Evolutionary conservation across 1,284 basidiomycete genomes (phyloP).

Genomic region (Rhodofomes roseus): DNA sequence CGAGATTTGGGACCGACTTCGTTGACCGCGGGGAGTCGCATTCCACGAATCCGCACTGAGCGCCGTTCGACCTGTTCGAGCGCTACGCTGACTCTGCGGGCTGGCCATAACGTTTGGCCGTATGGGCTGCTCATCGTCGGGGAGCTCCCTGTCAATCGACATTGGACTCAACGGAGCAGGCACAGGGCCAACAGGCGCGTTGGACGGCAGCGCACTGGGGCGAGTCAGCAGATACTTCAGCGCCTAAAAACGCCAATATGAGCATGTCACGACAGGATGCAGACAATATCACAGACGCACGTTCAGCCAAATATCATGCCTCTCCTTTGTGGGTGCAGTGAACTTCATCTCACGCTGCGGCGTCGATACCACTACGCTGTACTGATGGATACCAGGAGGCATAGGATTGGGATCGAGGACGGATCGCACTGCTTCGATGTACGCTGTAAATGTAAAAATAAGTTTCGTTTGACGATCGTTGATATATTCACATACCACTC

Average conservation of each 20-base stretch:
- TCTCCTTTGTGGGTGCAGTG: slow-evolving; percentile 89
- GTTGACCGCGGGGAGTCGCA: slow-evolving; percentile 70
- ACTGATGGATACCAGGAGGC: slow-evolving; percentile 89
- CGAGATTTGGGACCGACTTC: slow-evolving; percentile 74
- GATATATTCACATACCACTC: slow-evolving; percentile 71
- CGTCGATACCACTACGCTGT: slow-evolving; percentile 91
- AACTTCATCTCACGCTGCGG: slow-evolving; percentile 97
- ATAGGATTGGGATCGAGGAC: slow-evolving; percentile 91
- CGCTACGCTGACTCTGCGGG: slow-evolving; percentile 69
- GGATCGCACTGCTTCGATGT: slow-evolving; percentile 88
- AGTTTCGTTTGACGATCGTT: slow-evolving; percentile 3
- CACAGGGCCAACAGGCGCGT: slow-evolving; percentile 40
- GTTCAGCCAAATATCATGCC: slow-evolving; percentile 96
- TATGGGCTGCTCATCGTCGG: slow-evolving; percentile 49
- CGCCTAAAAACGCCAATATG: slow-evolving; percentile 48
- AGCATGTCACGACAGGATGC: neutral
- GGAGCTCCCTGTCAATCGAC: slow-evolving; percentile 42
- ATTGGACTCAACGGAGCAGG: slow-evolving; percentile 52
- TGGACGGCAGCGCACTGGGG: slow-evolving; percentile 44
- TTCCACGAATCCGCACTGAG: slow-evolving; percentile 60
- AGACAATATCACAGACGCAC: slow-evolving; percentile 37
- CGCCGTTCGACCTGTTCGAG: slow-evolving; percentile 46
- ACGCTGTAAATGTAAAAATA: slow-evolving; percentile 54
- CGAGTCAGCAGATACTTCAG: slow-evolving; percentile 80
- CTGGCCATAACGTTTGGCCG: slow-evolving; percentile 44